These are phyloP conservation scores for Trichoderma semiorbis DNA, from an alignment of 2,329 filamentous ascomycete genomes.

Conservation along the genomic window DNA sequence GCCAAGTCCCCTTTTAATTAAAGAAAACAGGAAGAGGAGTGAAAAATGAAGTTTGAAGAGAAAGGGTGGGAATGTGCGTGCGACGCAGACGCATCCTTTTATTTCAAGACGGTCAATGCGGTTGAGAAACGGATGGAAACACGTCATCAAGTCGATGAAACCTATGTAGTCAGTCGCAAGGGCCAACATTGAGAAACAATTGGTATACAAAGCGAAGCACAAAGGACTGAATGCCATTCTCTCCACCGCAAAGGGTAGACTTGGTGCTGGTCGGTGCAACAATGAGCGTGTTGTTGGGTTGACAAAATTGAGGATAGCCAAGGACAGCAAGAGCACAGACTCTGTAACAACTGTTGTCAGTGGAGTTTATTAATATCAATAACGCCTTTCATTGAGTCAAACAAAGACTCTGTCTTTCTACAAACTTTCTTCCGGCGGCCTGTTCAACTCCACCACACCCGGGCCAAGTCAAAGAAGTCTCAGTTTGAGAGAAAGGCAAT, in stretches of 20 bases:
- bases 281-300: neutral
- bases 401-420: neutral
- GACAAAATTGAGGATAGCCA: neutral
- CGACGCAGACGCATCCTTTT: neutral
- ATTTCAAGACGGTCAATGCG: neutral
- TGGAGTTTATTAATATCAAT: neutral
- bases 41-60: neutral
- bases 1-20: fast-evolving
- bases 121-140: neutral
- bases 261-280: neutral
- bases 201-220: neutral
- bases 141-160: neutral
- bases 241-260: neutral
- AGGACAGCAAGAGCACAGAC: neutral
- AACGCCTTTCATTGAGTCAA: neutral
- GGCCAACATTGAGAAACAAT: neutral
- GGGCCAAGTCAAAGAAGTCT: neutral
- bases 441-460: neutral
- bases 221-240: neutral
- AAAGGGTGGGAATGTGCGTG: neutral
- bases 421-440: neutral
- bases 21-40: neutral
- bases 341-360: neutral
- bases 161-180: neutral
- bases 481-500: too few relatives aligned